A percentile compares a stretch with the other conserved stretches of the same genome.
Evolutionary conservation across 2,329 filamentous ascomycete genomes (phyloP).

Genomic region (Arthroderma sp.): DNA sequence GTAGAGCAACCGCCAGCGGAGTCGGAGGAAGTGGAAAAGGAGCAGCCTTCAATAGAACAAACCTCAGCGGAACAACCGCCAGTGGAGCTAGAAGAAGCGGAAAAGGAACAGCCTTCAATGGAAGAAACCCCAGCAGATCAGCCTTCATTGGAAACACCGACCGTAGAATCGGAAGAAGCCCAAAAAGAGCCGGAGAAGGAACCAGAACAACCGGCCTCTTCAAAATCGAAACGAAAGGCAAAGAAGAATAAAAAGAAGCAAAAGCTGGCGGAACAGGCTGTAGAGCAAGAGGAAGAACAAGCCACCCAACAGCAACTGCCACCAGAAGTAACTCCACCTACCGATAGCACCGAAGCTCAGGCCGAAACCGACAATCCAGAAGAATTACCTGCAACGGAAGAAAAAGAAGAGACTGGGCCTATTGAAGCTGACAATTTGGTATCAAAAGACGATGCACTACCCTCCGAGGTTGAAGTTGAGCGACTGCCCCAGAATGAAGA

Average conservation of each 20-base stretch:
- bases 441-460: too few species aligned
- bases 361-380: background rate
- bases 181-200: conserved; percentile 12
- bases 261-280: conserved; percentile 10
- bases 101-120: background rate
- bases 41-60: too few species aligned
- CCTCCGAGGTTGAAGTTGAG: too few species aligned
- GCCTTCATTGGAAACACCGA: background rate
- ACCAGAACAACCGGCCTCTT: conserved; percentile 8
- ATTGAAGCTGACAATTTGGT: too few species aligned
- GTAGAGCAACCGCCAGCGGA: too few species aligned
- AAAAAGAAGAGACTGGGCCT: too few species aligned
- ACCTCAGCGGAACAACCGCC: background rate
- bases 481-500: too few species aligned
- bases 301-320: background rate
- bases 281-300: background rate
- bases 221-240: conserved; percentile 21
- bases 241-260: conserved; percentile 39
- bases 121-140: background rate
- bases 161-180: conserved; percentile 5
- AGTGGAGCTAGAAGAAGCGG: background rate
- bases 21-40: too few species aligned
- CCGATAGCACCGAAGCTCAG: background rate
- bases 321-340: background rate
- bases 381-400: background rate